These are phyloP conservation scores for Hanseniaspora lachancei DNA, from an alignment of 805 yeast genomes.

Conservation along the genomic window DNA sequence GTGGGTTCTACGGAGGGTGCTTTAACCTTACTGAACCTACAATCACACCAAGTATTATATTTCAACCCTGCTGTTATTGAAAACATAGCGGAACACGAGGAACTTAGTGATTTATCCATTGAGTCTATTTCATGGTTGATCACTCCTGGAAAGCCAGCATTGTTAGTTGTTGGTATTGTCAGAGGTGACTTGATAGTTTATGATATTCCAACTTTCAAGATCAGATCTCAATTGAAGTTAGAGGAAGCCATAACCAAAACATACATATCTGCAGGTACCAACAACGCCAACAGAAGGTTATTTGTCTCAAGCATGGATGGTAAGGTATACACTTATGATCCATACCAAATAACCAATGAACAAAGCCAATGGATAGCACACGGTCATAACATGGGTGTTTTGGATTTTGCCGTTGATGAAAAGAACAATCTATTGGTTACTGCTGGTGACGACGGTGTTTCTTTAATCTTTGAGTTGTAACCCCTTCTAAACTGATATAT, in stretches of 20 bases:
- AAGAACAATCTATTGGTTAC: constrained; percentile 42
- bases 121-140: constrained; percentile 79
- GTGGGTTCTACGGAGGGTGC: constrained; percentile 78
- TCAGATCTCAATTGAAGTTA: constrained; percentile 54
- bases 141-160: constrained; percentile 28
- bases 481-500: neutral
- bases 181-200: constrained; percentile 74
- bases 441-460: constrained; percentile 95
- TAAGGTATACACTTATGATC: constrained; percentile 73
- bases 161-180: constrained; percentile 80
- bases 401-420: constrained; percentile 58
- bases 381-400: constrained; percentile 90
- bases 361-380: constrained; percentile 49
- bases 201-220: constrained; percentile 76
- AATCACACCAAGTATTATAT: constrained; percentile 58
- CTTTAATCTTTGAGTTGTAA: constrained; percentile 48
- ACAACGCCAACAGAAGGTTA: constrained; percentile 45
- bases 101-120: constrained; percentile 45
- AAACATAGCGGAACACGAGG: constrained; percentile 41
- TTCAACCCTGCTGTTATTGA: constrained; percentile 48
- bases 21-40: constrained; percentile 62
- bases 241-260: constrained; percentile 73
- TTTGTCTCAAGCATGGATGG: constrained; percentile 77
- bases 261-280: constrained; percentile 28
- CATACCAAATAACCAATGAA: constrained; percentile 42